Percentiles rank a stretch among this genome's conserved stretches.
Evolutionary conservation across 345 rosid species (phyloP).

Genomic region (Eutrema japonicum): DNA sequence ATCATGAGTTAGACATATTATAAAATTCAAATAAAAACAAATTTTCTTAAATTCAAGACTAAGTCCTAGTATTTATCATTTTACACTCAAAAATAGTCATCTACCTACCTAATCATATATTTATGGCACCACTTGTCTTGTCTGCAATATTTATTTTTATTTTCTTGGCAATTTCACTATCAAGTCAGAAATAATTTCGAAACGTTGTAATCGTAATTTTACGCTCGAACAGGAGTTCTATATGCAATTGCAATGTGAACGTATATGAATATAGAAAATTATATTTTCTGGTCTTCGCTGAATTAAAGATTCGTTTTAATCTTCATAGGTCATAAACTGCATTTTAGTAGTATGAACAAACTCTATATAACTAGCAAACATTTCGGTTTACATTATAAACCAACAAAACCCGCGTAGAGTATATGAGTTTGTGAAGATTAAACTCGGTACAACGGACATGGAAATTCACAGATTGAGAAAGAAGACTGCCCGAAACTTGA

Average conservation of each 20-base stretch:
- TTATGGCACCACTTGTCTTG: neutral
- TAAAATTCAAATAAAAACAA: no score
- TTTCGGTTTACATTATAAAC: slow-evolving; percentile 9
- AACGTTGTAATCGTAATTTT: neutral
- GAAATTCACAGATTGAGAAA: neutral
- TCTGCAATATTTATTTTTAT: neutral
- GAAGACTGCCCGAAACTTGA: neutral
- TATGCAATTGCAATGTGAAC: neutral
- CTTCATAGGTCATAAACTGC: slow-evolving; percentile 3
- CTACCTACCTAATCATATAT: neutral
- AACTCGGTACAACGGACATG: slow-evolving; percentile 8
- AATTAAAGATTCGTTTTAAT: neutral
- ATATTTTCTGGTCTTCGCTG: neutral
- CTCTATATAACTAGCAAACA: neutral
- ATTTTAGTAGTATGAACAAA: slow-evolving; percentile 1
- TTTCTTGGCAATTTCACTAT: neutral
- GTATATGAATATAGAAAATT: neutral
- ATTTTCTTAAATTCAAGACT: no score
- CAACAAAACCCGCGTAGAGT: neutral
- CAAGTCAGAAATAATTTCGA: neutral
- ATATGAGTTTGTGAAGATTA: slow-evolving; percentile 6
- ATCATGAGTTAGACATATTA: no score
- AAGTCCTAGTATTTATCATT: neutral
- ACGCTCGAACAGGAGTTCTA: neutral
- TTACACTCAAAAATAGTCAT: neutral